Percentiles rank a stretch among this genome's conserved stretches.
phyloP scores from a whole-genome alignment of 352 stramenopile genomes.

The Salisapilia sapeloensis region DNA sequence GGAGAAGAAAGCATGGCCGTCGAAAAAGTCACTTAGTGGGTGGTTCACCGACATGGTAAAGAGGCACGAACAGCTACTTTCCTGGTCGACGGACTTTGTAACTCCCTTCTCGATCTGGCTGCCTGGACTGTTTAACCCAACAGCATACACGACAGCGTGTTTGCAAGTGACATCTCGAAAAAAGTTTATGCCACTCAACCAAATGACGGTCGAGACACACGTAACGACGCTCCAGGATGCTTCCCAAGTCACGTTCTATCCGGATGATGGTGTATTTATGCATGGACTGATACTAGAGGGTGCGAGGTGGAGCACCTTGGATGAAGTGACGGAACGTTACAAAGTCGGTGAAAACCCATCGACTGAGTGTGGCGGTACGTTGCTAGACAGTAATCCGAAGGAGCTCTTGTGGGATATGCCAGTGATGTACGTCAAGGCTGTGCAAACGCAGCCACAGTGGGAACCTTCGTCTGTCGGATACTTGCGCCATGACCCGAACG shows the following conservation, averaged over 20 bases:
- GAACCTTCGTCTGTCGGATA: conserved; percentile 92
- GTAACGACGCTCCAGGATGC: conserved; percentile 86
- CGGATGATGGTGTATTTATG: conserved; percentile 87
- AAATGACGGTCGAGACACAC: conserved; percentile 94
- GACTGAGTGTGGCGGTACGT: conserved; percentile 72
- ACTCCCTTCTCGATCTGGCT: conserved; percentile 92
- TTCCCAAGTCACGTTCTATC: conserved; percentile 62
- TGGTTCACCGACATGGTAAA: conserved; percentile 90
- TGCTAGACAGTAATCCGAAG: conserved; percentile 92
- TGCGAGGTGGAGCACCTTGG: conserved; percentile 80
- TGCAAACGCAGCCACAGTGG: conserved; percentile 86
- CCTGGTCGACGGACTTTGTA: conserved; percentile 84
- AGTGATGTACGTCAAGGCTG: conserved; percentile 93
- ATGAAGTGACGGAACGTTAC: conserved; percentile 83
- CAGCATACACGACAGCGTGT: conserved; percentile 90
- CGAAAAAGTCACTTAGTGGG: conserved; percentile 83
- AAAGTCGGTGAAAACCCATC: conserved; percentile 64
- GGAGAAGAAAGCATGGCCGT: conserved; percentile 93
- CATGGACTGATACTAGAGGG: conserved; percentile 94
- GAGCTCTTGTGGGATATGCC: conserved; percentile 86
- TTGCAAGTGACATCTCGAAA: conserved; percentile 89
- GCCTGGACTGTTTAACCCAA: conserved; percentile 91
- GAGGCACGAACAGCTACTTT: conserved; percentile 78
- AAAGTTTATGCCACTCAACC: conserved; percentile 86
- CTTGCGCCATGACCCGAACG: conserved; percentile 78